Base-by-base conservation (phyloP, 352 stramenopile species). In the Poterioochromonas sp. region DNA sequence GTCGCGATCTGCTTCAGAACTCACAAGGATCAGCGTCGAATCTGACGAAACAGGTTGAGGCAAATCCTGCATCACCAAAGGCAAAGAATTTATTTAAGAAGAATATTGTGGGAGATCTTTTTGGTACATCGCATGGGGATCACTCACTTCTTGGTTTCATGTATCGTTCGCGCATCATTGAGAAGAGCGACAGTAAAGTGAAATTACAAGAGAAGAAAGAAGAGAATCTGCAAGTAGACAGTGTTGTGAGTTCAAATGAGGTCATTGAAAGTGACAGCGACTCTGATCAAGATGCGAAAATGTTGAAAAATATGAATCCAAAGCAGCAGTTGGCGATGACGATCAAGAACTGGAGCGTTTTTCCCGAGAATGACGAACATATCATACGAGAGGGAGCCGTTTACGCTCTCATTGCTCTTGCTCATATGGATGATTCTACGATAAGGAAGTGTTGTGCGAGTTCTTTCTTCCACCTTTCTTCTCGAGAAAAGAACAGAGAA, bases 51-150 rank as follows among this genome's bases (percentile, higher is more conserved):
- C n/a, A n/a, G n/a, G n/a, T n/a, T n/a, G n/a, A n/a, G n/a, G n/a
- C n/a, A n/a, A n/a, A n/a, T n/a, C n/a, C n/a, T n/a, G n/a, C n/a
- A n/a, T n/a, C n/a, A n/a, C n/a, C n/a, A n/a, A n/a, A n/a, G n/a
- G n/a, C n/a, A n/a, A n/a, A n/a, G 47, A 58, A 58, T 58, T 68
- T 71, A 71, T 78, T 65, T 44, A 68, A 78, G 34, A 78, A 78
- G 39, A 69, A 69, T 5, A 63, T 78, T 32, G 41, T 63, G 11
- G 71, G 71, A 35, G 71, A 78, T 49, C 5, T 78, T 39, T 78
- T 78, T 39, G 71, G 71, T n/a, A 41, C 71, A 29, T 32, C n/a
- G 1, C 49, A 11, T 26, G 37, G 37, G 11, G 12, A 37, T 40
- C 29, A 54, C 37, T 74, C 65, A 58, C 5, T 78, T 29, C 11